These are phyloP conservation scores for Phenoliferia sp. DNA, from an alignment of 1,284 basidiomycete species.

Conservation along the genomic window DNA sequence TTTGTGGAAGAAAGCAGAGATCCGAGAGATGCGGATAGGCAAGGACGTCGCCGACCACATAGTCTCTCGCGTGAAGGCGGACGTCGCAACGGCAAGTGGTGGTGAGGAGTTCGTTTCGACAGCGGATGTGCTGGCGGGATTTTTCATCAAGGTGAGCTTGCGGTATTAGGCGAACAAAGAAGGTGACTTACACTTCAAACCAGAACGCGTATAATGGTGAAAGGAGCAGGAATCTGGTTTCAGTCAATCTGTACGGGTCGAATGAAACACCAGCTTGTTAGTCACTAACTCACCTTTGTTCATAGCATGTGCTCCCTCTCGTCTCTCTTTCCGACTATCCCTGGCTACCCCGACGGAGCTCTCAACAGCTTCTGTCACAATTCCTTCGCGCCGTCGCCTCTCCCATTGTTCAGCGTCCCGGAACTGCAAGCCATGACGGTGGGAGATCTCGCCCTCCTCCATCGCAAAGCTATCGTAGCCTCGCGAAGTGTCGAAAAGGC, in stretches of 20 bases:
- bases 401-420: not conserved
- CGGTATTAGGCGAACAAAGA: not conserved
- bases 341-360: not conserved
- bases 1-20: not conserved
- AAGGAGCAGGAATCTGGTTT: not conserved
- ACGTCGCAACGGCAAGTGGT: not conserved
- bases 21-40: not conserved
- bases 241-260: not conserved
- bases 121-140: not conserved
- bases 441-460: not conserved
- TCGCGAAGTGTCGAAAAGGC: not conserved
- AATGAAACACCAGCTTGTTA: not conserved
- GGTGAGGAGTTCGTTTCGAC: not conserved
- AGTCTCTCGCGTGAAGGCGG: not conserved
- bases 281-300: not conserved
- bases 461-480: not conserved
- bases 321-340: not conserved
- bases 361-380: not conserved
- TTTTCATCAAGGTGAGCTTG: not conserved
- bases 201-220: not conserved
- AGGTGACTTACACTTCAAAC: not conserved
- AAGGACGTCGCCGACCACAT: not conserved
- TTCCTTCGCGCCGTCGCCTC: not conserved
- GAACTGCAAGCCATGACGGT: not conserved
- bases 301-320: not conserved